Conservation (phyloP, 768 basidiomycete species). For the Mycena galericulata region DNA sequence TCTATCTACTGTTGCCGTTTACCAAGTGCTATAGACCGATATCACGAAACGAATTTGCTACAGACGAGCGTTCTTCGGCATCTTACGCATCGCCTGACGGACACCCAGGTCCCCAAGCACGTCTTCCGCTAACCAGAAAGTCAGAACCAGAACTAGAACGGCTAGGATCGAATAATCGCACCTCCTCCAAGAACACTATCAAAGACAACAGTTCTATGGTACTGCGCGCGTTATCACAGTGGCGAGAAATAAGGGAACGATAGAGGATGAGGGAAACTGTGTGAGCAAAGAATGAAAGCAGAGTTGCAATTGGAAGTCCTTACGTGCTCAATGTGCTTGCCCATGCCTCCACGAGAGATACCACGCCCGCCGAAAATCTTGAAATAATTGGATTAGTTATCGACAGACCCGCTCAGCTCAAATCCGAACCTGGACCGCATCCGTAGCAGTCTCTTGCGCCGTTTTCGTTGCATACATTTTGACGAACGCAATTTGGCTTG, state of each 20-base stretch:
- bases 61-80: conserved; percentile 64
- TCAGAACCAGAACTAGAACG: background rate
- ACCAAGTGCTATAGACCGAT: too few relatives aligned
- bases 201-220: conserved; percentile 49
- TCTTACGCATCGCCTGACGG: conserved; percentile 66
- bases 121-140: conserved; percentile 59
- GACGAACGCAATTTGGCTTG: conserved; percentile 79
- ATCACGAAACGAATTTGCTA: conserved; percentile 37
- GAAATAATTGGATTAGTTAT: background rate
- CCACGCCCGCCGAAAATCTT: conserved; percentile 89
- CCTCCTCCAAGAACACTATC: conserved; percentile 45
- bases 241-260: too few relatives aligned
- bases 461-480: conserved; percentile 83
- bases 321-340: conserved; percentile 64
- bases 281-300: too few relatives aligned
- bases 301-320: too few relatives aligned
- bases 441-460: conserved; percentile 84
- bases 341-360: conserved; percentile 83
- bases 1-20: too few relatives aligned
- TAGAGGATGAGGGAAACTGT: too few relatives aligned
- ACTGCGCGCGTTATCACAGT: too few relatives aligned
- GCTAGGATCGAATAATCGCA: background rate
- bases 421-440: conserved; percentile 63
- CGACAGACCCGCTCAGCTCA: background rate
- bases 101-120: conserved; percentile 80